Evolutionary conservation across 1,139 yeast genomes (phyloP), one percentile per base, ranked within the genome.

Genomic region (Yamadazyma pseudoaaseri): DNA sequence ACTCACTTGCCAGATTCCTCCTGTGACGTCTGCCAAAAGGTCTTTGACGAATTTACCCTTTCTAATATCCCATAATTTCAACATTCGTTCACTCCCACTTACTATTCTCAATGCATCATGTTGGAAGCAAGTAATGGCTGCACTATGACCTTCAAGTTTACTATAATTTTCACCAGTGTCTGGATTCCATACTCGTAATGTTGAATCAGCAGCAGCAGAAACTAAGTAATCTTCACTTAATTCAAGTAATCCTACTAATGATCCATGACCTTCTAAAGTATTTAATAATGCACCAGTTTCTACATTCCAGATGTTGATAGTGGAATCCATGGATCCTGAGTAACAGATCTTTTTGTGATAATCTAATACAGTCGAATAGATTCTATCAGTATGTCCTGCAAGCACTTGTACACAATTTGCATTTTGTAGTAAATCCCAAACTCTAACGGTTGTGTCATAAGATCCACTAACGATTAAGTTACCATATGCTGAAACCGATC

Each of bases 141-240:
- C 81, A 29, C 78, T 74, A 53, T 90, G 96, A 16, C 95, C 96
- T 44, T 85, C 81, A 25, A 92, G 72, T 38, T 84, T 82, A 54
- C 81, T 79, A 40, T 72, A 62, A 37, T 80, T 73, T 26, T 76
- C 74, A 16, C 96, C 95, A 5, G 79, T 76, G 20, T 76, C 76
- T 1, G 97, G 94, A 53, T 92, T 84, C 98, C 98, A 92, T 2
- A 92, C 83, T 31, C 97, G 71, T 29, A 92, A 69, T 0, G 97
- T 82, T 1, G 95, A 79, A 56, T 92, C 98, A 0, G 97, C 97
- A 1, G 97, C 97, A 0, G 97, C 98, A 25, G 95, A 84, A 2
- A 92, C 96, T n/a, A 92, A 68, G 27, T 79, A 80, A 14, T 83
- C 80, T 27, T 85, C 81, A 6, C 87, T 81, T 16, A 90, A 70